phyloP scores from a whole-genome alignment of 2,329 filamentous ascomycete genomes.

The Penicillium sp. region DNA sequence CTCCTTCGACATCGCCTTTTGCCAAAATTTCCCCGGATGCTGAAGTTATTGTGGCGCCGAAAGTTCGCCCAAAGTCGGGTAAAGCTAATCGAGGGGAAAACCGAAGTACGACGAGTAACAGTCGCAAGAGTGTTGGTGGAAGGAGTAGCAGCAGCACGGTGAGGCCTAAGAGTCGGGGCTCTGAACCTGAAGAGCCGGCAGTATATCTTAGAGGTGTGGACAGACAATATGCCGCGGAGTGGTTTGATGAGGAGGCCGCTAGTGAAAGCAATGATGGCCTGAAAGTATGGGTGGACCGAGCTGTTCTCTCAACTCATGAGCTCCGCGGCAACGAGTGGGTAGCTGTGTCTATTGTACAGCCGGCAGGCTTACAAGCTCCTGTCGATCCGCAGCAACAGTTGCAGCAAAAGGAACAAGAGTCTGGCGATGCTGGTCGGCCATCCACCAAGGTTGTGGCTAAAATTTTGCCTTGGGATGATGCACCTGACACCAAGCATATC shows the following conservation, averaged over 20 bases:
- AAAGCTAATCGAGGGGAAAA: slow-evolving; percentile 78
- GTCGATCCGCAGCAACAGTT: slow-evolving; percentile 63
- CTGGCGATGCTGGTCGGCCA: slow-evolving; percentile 53
- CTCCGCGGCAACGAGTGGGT: slow-evolving; percentile 75
- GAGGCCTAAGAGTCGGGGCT: slow-evolving; percentile 53
- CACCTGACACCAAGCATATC: slow-evolving; percentile 74
- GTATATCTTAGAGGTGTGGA: slow-evolving; percentile 81
- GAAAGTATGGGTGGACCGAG: slow-evolving; percentile 79
- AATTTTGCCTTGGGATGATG: slow-evolving; percentile 76
- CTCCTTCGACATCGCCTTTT: slow-evolving; percentile 67
- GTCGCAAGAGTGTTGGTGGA: slow-evolving; percentile 66
- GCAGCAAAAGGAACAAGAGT: slow-evolving; percentile 62
- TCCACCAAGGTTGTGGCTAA: slow-evolving; percentile 70
- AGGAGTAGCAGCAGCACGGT: slow-evolving; percentile 72
- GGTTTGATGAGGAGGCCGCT: slow-evolving; percentile 68
- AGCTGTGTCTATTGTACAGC: slow-evolving; percentile 79
- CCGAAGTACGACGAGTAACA: slow-evolving; percentile 64
- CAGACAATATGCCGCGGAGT: slow-evolving; percentile 63
- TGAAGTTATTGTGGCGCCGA: slow-evolving; percentile 95
- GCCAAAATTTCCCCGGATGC: slow-evolving; percentile 91
- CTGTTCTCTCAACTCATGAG: slow-evolving; percentile 66
- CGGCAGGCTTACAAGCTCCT: slow-evolving; percentile 68
- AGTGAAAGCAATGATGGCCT: slow-evolving; percentile 57
- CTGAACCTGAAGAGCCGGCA: slow-evolving; percentile 56
- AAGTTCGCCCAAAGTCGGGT: slow-evolving; percentile 69